A percentile compares a stretch with the other conserved stretches of the same genome.
These are phyloP conservation scores for Phytophthora fragariae DNA, from an alignment of 352 stramenopile genomes.

Conservation along the genomic window DNA sequence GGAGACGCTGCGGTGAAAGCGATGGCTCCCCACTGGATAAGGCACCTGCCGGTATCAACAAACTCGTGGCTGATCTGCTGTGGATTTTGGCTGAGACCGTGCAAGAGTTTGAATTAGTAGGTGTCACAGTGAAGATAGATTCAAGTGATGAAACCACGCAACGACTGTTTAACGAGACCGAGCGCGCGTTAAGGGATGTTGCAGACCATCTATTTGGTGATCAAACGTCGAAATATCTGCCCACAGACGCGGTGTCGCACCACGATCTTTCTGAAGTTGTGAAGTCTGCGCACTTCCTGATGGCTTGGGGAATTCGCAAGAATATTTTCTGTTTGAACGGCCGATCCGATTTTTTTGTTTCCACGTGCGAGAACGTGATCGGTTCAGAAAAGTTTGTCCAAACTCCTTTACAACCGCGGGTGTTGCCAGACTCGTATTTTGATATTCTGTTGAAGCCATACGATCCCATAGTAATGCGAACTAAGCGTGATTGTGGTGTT, in stretches of 20 bases:
- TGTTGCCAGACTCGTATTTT: conserved; percentile 32
- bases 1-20: not conserved
- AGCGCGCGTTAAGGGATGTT: conserved; percentile 32
- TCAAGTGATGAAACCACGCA: conserved; percentile 29
- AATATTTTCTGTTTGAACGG: conserved; percentile 39
- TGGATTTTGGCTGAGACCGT: conserved; percentile 40
- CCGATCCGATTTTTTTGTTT: conserved; percentile 36
- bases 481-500: conserved; percentile 41
- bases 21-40: not conserved
- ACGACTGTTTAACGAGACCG: conserved; percentile 34
- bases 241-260: not conserved
- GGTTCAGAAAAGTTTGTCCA: not conserved
- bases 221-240: not conserved
- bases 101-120: conserved; percentile 53
- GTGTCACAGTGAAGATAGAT: conserved; percentile 32
- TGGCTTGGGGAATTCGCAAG: conserved; percentile 54
- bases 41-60: conserved; percentile 6
- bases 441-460: conserved; percentile 19
- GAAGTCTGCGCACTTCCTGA: conserved; percentile 41
- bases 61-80: conserved; percentile 40
- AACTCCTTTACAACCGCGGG: not conserved
- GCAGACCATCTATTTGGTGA: conserved; percentile 20
- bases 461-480: conserved; percentile 27
- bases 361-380: conserved; percentile 25
- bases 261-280: conserved; percentile 36